These are phyloP conservation scores for Clarireedia sp. DNA, from an alignment of 2,329 filamentous ascomycete genomes.

Conservation along the genomic window DNA sequence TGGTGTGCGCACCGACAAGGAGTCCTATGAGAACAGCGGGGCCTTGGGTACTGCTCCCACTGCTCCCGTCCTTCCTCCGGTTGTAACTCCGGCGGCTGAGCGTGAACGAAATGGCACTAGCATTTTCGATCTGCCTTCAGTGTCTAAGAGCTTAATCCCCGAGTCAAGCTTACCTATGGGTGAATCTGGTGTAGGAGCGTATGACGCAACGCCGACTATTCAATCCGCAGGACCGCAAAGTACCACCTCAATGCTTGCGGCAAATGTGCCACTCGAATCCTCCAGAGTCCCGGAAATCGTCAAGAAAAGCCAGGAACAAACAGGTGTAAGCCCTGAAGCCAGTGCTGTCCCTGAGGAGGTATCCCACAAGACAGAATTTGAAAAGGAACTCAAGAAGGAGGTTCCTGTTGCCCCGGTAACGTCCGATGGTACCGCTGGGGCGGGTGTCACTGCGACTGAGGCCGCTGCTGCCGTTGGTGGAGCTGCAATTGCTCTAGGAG, in stretches of 20 bases:
- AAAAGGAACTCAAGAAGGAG: conserved; percentile 62
- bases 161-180: conserved; percentile 71
- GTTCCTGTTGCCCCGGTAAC: conserved; percentile 53
- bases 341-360: conserved; percentile 58
- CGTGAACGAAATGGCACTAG: conserved; percentile 28
- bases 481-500: conserved; percentile 36
- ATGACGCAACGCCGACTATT: conserved; percentile 45
- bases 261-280: conserved; percentile 36
- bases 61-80: conserved; percentile 27
- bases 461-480: conserved; percentile 36
- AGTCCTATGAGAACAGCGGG: conserved; percentile 77
- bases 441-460: conserved; percentile 47
- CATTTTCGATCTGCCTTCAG: conserved; percentile 43
- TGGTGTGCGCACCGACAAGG: conserved; percentile 71
- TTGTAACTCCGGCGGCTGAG: conserved; percentile 36
- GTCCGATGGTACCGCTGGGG: conserved; percentile 46
- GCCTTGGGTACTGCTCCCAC: conserved; percentile 36
- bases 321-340: conserved; percentile 57
- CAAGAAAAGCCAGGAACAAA: conserved; percentile 63
- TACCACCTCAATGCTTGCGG: conserved; percentile 35
- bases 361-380: conserved; percentile 61
- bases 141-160: conserved; percentile 62
- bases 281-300: conserved; percentile 53
- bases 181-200: conserved; percentile 35
- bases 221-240: conserved; percentile 41